Evolutionary conservation across 2,329 filamentous ascomycete genomes (phyloP).

Genomic region (Arthrobotrys entomopaga): DNA sequence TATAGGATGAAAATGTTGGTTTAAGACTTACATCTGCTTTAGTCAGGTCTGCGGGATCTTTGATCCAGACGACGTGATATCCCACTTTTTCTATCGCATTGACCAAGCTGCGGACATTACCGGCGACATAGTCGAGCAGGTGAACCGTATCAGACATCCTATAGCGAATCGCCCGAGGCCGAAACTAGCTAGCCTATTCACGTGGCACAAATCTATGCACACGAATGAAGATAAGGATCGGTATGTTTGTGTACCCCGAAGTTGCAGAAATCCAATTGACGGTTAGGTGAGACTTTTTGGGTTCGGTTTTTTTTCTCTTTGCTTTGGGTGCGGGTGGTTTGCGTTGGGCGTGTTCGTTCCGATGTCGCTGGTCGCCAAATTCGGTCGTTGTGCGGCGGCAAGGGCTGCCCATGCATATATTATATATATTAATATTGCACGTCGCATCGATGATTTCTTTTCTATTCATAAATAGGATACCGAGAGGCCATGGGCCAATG

Average conservation of each 20-base stretch:
- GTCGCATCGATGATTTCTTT: background rate
- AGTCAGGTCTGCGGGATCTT: constrained; percentile 81
- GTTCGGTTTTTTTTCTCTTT: constrained; percentile 4
- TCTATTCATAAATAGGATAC: background rate
- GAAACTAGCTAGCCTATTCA: too few species aligned
- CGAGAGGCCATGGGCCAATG: too few species aligned
- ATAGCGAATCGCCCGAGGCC: background rate
- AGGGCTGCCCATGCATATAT: too few species aligned
- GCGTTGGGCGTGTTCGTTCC: constrained; percentile 54
- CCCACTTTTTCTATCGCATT: constrained; percentile 98
- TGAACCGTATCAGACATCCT: constrained; percentile 52
- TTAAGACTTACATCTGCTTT: constrained; percentile 77
- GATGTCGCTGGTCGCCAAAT: constrained; percentile 49
- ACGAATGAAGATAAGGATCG: background rate
- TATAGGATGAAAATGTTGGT: constrained; percentile 3
- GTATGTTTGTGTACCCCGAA: too few species aligned
- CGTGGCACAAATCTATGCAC: background rate
- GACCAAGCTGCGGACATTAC: constrained; percentile 93
- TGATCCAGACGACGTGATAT: constrained; percentile 92
- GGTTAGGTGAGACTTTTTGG: background rate
- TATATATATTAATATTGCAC: too few species aligned
- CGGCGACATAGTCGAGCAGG: constrained; percentile 84
- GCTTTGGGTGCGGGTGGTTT: constrained; percentile 28
- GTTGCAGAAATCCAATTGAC: background rate
- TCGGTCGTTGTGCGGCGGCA: constrained; percentile 11